Evolutionary conservation across 1,284 basidiomycete genomes (phyloP), one percentile per base, ranked within the genome.

Genomic region (Fistulina hepatica): DNA sequence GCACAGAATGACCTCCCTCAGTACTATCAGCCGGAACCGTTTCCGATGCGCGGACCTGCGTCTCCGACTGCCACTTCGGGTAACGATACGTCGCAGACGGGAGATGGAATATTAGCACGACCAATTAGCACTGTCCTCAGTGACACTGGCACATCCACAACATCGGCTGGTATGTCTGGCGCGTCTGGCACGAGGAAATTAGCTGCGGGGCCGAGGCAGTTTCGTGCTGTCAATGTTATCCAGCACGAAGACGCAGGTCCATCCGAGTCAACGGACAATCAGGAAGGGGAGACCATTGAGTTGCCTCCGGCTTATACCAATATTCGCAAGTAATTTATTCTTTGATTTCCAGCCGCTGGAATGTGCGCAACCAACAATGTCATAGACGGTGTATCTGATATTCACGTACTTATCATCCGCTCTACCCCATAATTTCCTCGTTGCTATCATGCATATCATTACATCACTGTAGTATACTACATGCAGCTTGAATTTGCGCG

Each of bases 211-310:
- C 56, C 56, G 3, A 52, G 64, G 40, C 58, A 58, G 45, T 61
- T 84, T 58, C 63, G 81, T 30, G 67, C 81, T 1, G 73, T 86
- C 30, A 86, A 86, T 51, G 71, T 84, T 48, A 70, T 86, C 36
- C 83, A 85, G 57, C 82, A 88, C 48, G 81, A 86, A 44, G 82
- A 88, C 51, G 82, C 76, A 0, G 82, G 82, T 1, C 71, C 71
- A 5, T 7, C n/a, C 27, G 6, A 7, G 27, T 63, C 64, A 23
- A 56, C 50, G 21, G 66, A 64, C 6, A 60, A 48, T 12, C 58
- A 59, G 21, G 68, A 73, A 44, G 49, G 69, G 7, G 81, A 82
- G 54, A 84, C 81, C 33, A 71, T 86, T 26, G 82, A 86, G 58
- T 64, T 86, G 33, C 82, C 82, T 11, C 82, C 82, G 5, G 81